Evolutionary conservation across 2,329 filamentous ascomycete genomes (phyloP).

Genomic region (Exserohilum turcica): DNA sequence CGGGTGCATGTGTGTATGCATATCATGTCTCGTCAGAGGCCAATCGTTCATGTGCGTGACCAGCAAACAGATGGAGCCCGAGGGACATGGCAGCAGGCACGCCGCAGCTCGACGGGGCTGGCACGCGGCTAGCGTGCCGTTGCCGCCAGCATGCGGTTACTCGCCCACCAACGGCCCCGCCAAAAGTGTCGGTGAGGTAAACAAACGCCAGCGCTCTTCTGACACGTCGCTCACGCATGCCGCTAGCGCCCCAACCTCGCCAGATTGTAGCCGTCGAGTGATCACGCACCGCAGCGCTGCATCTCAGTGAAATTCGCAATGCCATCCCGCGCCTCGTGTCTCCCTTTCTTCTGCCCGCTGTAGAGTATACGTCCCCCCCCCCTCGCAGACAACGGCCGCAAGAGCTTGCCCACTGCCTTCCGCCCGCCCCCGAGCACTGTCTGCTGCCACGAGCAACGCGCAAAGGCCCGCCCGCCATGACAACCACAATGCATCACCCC

Average conservation of each 20-base stretch:
- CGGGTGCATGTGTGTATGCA: conserved; percentile 3
- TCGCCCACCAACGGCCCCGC: conserved; percentile 18
- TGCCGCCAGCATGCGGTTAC: conserved; percentile 20
- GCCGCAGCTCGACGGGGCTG: conserved; percentile 14
- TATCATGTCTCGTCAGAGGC: conserved; percentile 6
- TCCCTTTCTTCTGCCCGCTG: neutral
- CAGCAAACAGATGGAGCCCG: conserved; percentile 4
- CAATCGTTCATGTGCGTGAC: conserved; percentile 2
- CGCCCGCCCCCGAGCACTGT: conserved; percentile 10
- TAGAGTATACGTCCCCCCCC: neutral
- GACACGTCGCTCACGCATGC: conserved; percentile 29
- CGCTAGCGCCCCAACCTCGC: conserved; percentile 15
- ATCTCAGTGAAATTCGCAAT: conserved; percentile 8
- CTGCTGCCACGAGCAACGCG: conserved; percentile 27
- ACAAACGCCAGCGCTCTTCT: conserved; percentile 22
- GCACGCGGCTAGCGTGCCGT: conserved; percentile 7
- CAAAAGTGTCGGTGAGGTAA: conserved; percentile 23
- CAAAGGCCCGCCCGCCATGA: conserved; percentile 27
- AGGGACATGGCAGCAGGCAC: too few relatives aligned
- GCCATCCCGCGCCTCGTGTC: conserved; percentile 16
- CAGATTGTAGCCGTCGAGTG: conserved; percentile 3
- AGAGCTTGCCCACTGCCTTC: neutral
- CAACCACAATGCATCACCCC: conserved; percentile 39
- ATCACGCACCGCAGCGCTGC: conserved; percentile 1
- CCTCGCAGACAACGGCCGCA: neutral